Conservation (phyloP, 2,329 filamentous ascomycete genomes). For the Neonectria punicea region DNA sequence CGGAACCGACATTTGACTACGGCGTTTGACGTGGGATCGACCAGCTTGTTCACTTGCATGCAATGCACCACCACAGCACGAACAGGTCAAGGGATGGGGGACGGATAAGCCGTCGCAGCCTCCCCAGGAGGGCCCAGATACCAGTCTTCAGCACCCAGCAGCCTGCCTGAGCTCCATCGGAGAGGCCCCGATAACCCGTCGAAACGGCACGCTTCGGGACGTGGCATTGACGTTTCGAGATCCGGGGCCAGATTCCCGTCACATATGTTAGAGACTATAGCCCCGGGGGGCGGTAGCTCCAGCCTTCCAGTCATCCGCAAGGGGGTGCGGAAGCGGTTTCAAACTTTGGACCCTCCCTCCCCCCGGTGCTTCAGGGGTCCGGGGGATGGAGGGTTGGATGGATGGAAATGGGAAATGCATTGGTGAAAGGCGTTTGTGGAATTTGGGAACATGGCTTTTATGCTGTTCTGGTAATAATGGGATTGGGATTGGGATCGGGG, state of each 20-base stretch:
- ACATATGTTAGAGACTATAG: conserved; percentile 10
- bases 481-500: neutral
- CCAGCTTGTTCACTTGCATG: neutral
- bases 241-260: conserved; percentile 16
- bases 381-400: neutral
- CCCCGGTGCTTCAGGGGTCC: conserved; percentile 9
- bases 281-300: neutral
- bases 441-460: neutral
- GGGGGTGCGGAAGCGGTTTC: conserved; percentile 20
- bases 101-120: neutral
- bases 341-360: neutral
- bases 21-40: neutral
- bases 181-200: conserved; percentile 8
- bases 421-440: conserved; percentile 10
- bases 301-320: neutral
- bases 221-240: conserved; percentile 20
- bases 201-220: conserved; percentile 6
- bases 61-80: neutral
- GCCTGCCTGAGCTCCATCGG: neutral
- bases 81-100: neutral
- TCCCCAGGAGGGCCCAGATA: neutral
- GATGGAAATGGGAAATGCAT: conserved; percentile 6
- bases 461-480: neutral
- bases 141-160: neutral
- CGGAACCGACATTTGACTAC: neutral